Evolutionary conservation across 768 basidiomycete genomes (phyloP), one percentile per base, ranked within the genome.

Genomic region (Mycena belliarum): DNA sequence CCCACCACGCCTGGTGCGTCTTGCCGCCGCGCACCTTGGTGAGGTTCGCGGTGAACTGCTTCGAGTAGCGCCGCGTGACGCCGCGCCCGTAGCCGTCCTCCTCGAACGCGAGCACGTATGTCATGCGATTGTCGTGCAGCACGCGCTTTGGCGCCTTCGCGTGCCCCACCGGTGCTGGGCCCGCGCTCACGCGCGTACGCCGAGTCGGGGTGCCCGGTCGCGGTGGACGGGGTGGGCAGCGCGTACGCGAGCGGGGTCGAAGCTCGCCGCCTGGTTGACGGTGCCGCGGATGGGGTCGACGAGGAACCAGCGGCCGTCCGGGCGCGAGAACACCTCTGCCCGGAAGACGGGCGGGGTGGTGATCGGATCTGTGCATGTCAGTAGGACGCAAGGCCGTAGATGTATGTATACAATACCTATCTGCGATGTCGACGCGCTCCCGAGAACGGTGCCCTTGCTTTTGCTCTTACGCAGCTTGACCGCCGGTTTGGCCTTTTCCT

Each of bases 261-360:
- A 95, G 25, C 82, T 76, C 55, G 87, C 86, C 56, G 87, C 83
- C 64, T 91, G 90, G 68, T 95, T 91, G 59, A 95, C 87, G 52
- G 87, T 79, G 24, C 78, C 83, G 16, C 92, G 86, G 32, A 93
- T 81, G 9, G 94, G 93, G 73, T 99, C 97, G 37, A 98, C 88
- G 0, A 94, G 88, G 15, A 98, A 75, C 97, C 97, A 99, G 33
- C 88, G 85, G 15, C 81, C 84, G 74, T 97, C 94, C 8, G 95
- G 86, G 21, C 92, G 86, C 9, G 93, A 95, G 74, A 95, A 99
- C 0, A 97, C 92, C 72, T 99, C 97, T 0, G 91, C 92, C 97
- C 97, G 98, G 71, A 95, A 93, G 4, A 95, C 88, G 1, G 96
- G 95, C 4, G 93, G 87, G 11, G 85, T 86, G 50, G 61, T 78